Base-by-base conservation (phyloP, 208 protist genomes). In the Zelonia costaricensis region DNA sequence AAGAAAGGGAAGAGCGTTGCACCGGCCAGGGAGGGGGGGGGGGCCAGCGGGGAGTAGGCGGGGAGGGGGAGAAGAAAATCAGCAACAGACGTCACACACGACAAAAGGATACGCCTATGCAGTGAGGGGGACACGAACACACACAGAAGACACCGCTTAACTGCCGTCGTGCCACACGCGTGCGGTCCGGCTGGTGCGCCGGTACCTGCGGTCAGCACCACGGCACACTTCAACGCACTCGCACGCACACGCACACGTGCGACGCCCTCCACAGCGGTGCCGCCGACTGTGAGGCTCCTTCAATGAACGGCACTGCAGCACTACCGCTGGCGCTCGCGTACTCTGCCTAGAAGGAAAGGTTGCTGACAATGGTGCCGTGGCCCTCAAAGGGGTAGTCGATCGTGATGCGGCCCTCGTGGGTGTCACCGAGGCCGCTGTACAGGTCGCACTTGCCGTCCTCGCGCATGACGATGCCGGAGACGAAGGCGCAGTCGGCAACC, bases 301-400 rank as follows among this genome's bases (percentile, higher is more conserved):
- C n/a, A n/a, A n/a, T n/a, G n/a, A n/a, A n/a, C n/a, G n/a, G n/a
- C n/a, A n/a, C n/a, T 4, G 33, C 33, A 38, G 33, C 10, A 13
- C 33, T 13, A 13, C 33, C 33, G 7, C 33, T 4, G 7, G 33
- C 33, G 10, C 7, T 38, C 4, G 7, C 33, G 33, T 38, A 4
- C 33, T 4, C 33, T 38, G 42, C 15, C 42, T 58, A 68, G 36
- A 78, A 82, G 4, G 30, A 38, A 2, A 78, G 51, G 16, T 59
- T 30, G 18, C 78, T 38, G 7, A 74, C 48, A 10, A 61, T 39
- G 8, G 67, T 61, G 16, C 81, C 77, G 52, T 80, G 54, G 7
- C 81, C 77, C 60, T 88, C 70, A 49, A 88, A 88, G 0, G 78
- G 82, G 62, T 88, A 82, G 56, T 88, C 82, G 38, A 88, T 88